Evolutionary conservation across 1,284 basidiomycete species (phyloP), one percentile per base, ranked within the genome.

Genomic region (Sphagnurus paluster): DNA sequence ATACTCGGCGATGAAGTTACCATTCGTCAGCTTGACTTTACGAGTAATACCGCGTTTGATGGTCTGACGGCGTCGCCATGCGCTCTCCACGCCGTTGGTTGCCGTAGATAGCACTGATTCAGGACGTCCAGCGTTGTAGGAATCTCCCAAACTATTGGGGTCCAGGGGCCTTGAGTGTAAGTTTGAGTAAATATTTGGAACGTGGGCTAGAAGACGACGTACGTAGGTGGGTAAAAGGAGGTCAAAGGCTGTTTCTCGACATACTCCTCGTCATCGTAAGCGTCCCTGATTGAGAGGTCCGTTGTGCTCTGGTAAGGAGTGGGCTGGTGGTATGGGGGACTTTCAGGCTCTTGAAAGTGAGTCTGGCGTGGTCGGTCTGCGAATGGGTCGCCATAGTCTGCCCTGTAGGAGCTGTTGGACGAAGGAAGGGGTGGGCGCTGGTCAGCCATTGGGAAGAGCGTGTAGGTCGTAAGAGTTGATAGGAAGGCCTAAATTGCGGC

Each of bases 1-100:
- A 62, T 94, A 93, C 61, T 96, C 93, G 33, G 84, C 78, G 62
- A 96, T 88, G 70, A 93, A 96, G 61, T 96, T 91, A 48, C 93
- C 93, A 43, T 90, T 77, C 1, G 92, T 95, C 54, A 98, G 84
- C 66, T 93, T 91, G 70, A 98, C 88, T 63, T 90, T 92, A 55
- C 90, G 90, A n/a, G 90, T 93, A 11, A 91, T 87, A 56, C 90
- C 91, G 46, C 91, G 87, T 63, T 90, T 90, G 68, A 93, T 90
- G n/a, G 90, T 93, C 66, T 95, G 91, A 42, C 92, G 83, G 45
- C 88, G 82, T 58, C 88, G 76, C 89, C 89, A 90, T n/a, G 83
- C 84, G 39, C 74, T 79, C 49, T 90, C 85, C 28, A 76, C 78
- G 40, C 84, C 84, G 48, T 70, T 77, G n/a, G 81, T 82, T 5